Evolutionary conservation across 2,329 filamentous ascomycete genomes (phyloP).

Genomic region (Laburnicola sp.): DNA sequence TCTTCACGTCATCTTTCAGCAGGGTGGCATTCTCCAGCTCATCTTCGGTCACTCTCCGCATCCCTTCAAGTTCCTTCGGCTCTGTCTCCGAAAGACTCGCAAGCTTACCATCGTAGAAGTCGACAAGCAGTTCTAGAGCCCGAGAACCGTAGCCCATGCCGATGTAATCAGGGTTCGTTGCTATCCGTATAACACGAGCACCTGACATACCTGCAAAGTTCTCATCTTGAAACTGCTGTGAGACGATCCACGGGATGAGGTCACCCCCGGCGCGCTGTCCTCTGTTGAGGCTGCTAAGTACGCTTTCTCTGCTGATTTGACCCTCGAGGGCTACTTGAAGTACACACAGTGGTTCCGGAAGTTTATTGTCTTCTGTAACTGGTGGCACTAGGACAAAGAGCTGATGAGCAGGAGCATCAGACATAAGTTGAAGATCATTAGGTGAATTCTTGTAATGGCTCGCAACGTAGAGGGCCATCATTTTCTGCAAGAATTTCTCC

Average conservation of each 20-base stretch:
- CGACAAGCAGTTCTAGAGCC: conserved; percentile 80
- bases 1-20: conserved; percentile 82
- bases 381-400: conserved; percentile 92
- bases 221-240: conserved; percentile 96
- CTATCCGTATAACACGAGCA: conserved; percentile 88
- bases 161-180: conserved; percentile 91
- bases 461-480: conserved; percentile 96
- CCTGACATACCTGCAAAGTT: conserved; percentile 94
- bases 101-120: conserved; percentile 96
- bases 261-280: conserved; percentile 89
- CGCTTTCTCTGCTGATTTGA: conserved; percentile 89
- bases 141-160: conserved; percentile 92
- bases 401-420: conserved; percentile 94
- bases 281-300: conserved; percentile 84
- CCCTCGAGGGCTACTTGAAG: conserved; percentile 94
- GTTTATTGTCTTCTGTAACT: conserved; percentile 72
- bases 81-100: conserved; percentile 77
- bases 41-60: conserved; percentile 78
- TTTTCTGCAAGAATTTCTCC: conserved; percentile 95
- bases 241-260: conserved; percentile 95
- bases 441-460: conserved; percentile 98
- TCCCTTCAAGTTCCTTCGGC: conserved; percentile 58
- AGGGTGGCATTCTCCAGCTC: conserved; percentile 77
- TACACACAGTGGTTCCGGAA: conserved; percentile 92
- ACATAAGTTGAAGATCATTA: conserved; percentile 98